phyloP scores from a whole-genome alignment of 2,329 filamentous ascomycete species.

The Blastomyces percursus region DNA sequence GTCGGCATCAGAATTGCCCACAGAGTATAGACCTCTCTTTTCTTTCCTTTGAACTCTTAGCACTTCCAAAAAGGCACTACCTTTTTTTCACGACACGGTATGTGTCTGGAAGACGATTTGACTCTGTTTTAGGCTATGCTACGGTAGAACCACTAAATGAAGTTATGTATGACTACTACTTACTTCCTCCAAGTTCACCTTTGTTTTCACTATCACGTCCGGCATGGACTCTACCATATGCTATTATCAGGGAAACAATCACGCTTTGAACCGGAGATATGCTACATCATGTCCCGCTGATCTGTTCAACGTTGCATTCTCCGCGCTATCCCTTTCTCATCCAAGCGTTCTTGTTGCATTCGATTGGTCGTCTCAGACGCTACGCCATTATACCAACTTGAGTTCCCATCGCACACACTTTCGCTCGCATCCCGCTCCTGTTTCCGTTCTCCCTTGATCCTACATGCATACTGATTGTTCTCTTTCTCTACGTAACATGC shows the following conservation, averaged over 20 bases:
- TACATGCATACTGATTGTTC: background rate
- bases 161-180: constrained; percentile 10
- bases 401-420: background rate
- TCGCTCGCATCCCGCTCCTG: background rate
- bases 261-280: background rate
- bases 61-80: background rate
- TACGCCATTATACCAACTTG: background rate
- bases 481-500: background rate
- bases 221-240: background rate
- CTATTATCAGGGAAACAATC: background rate
- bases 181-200: background rate
- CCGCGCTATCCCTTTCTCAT: background rate
- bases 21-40: background rate
- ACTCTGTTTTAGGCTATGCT: background rate
- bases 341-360: background rate
- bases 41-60: background rate
- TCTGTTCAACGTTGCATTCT: background rate
- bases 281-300: background rate
- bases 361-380: background rate
- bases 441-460: background rate
- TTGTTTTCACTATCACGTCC: background rate
- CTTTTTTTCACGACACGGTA: background rate
- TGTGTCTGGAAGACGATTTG: background rate
- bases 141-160: constrained; percentile 18
- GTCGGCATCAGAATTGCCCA: background rate